Evolutionary conservation across 352 stramenopile species (phyloP).

Genomic region (Lagenidium sp.): DNA sequence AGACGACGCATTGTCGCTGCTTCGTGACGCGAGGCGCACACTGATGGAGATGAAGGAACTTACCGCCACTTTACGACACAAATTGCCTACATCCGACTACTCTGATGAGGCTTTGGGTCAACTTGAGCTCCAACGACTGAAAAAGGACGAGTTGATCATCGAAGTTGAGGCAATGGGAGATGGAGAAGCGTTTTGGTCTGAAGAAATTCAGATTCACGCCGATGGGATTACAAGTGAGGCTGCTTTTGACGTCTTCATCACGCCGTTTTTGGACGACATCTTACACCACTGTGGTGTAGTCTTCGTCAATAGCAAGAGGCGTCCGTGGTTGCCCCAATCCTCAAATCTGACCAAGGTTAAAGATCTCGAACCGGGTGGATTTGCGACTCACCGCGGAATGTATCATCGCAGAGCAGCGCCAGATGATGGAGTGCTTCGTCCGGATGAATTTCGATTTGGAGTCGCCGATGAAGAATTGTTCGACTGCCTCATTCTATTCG

Average conservation of each 20-base stretch:
- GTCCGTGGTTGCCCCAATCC: too few relatives aligned
- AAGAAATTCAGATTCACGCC: slow-evolving; percentile 2
- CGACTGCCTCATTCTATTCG: slow-evolving; percentile 24
- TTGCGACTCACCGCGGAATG: slow-evolving; percentile 18
- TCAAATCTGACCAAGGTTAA: too few relatives aligned
- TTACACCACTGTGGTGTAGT: too few relatives aligned
- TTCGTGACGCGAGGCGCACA: not conserved
- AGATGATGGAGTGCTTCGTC: slow-evolving; percentile 9
- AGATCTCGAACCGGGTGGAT: slow-evolving; percentile 15
- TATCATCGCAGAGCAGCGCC: slow-evolving; percentile 8
- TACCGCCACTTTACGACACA: slow-evolving; percentile 3
- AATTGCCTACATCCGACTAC: slow-evolving; percentile 5
- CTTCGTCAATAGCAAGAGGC: too few relatives aligned
- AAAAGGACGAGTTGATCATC: slow-evolving; percentile 7
- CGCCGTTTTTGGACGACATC: too few relatives aligned
- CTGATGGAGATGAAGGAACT: slow-evolving; percentile 2
- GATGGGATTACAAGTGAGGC: slow-evolving; percentile 4
- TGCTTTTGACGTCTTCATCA: too few relatives aligned
- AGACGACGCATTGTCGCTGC: slow-evolving; percentile 3
- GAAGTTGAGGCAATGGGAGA: slow-evolving; percentile 2
- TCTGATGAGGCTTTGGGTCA: slow-evolving; percentile 3
- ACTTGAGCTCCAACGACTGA: slow-evolving; percentile 2
- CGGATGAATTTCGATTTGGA: slow-evolving; percentile 22
- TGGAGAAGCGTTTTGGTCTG: slow-evolving; percentile 6
- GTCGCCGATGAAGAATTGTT: slow-evolving; percentile 21